Base-by-base conservation (phyloP, 306 rosid species). In the Gastrolobium bilobum region DNA sequence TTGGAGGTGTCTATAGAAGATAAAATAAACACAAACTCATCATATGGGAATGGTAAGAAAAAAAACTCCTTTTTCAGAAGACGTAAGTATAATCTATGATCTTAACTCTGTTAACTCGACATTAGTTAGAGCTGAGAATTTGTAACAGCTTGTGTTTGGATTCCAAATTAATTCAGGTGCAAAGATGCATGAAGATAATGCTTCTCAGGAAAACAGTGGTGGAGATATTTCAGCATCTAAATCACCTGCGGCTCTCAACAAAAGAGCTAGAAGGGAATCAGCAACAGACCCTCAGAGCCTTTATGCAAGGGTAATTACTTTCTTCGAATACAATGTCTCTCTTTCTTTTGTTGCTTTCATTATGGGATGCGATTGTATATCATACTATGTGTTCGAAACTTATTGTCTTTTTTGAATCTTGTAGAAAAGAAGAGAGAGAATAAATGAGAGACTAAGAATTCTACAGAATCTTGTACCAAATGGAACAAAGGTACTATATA, bases 241-340 rank as follows among this genome's bases (percentile, higher is more conserved):
- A 64, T 29, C 87, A 14, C 56, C 60, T 10, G 78, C 63, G 14
- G 80, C 80, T 53, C 84, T 81, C 48, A 84, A 77, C 78, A 68
- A 77, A 6, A 87, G 91, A 81, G 86, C 91, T 35, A 86, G 83
- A 39, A 75, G 93, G 72, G 90, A 93, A 35, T 88, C 97, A 7
- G 90, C 94, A 4, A 87, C 97, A 8, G 93, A 90, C 84, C 97
- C 97, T 35, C 97, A 92, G 56, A 90, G 93, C 75, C 91, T 92
- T 44, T 90, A 92, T 67, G 97, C 97, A 48, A 90, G 93, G 90
- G 93, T 92, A 84, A 62, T 35, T 34, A 70, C 50, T 14, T 72
- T 53, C 38, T 44, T 60, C 39, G 1, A 26, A 42, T 34, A 33
- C 43, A 35, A 59, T 38, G 4, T 29, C 34, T 10, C 5, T 13